These are phyloP conservation scores for Tolypocladium album DNA, from an alignment of 2,329 filamentous ascomycete species.

Conservation along the genomic window DNA sequence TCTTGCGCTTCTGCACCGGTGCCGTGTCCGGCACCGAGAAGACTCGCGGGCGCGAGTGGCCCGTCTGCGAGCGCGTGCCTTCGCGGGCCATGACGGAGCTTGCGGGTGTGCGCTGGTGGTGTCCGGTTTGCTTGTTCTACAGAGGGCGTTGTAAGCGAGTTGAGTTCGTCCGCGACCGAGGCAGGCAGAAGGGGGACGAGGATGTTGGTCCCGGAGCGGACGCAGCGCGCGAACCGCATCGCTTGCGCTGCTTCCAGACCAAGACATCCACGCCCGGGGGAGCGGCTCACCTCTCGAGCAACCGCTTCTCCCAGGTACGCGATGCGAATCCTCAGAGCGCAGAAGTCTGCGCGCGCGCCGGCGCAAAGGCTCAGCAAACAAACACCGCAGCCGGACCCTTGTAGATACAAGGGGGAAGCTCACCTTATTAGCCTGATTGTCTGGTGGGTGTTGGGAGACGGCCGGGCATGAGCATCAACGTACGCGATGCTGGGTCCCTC, in stretches of 20 bases:
- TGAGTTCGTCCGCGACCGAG: background rate
- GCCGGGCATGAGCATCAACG: background rate
- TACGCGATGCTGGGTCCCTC: background rate
- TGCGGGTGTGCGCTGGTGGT: background rate
- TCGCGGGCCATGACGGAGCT: slow-evolving; percentile 32
- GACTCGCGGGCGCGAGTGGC: slow-evolving; percentile 42
- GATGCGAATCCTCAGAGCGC: background rate
- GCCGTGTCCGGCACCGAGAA: slow-evolving; percentile 36
- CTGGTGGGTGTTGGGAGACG: background rate
- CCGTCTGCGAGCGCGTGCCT: slow-evolving; percentile 40
- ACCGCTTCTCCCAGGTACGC: background rate
- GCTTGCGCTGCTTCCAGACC: background rate
- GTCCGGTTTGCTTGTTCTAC: background rate
- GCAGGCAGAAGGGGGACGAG: background rate
- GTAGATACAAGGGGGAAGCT: background rate
- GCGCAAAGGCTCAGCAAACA: background rate
- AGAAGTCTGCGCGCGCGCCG: background rate
- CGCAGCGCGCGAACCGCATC: background rate
- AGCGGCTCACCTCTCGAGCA: background rate
- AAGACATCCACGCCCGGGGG: background rate
- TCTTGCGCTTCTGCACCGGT: slow-evolving; percentile 31
- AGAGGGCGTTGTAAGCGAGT: background rate
- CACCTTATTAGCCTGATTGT: background rate
- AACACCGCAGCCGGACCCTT: background rate
- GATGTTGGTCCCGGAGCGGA: background rate